Percentiles rank a stretch among this genome's conserved stretches.
phyloP scores from a whole-genome alignment of 495 filamentous ascomycete genomes.

The Neurospora sp. region DNA sequence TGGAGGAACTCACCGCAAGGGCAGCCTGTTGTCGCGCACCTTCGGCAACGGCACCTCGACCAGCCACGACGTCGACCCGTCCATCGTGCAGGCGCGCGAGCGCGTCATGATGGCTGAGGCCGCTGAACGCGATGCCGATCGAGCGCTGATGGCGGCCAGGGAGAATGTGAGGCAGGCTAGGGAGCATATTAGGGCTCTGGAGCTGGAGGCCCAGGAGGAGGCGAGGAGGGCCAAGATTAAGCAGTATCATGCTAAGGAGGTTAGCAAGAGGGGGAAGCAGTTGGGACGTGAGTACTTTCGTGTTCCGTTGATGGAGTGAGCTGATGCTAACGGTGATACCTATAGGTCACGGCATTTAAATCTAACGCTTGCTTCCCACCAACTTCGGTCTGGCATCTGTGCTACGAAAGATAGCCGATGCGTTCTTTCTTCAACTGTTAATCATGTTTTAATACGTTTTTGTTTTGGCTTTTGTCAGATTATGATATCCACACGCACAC shows the following conservation, averaged over 20 bases:
- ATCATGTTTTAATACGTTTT: neutral
- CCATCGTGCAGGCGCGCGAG: slow-evolving; percentile 47
- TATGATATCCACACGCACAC: neutral
- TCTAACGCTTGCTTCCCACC: neutral
- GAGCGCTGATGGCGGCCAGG: slow-evolving; percentile 45
- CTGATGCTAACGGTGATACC: neutral
- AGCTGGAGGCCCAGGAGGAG: slow-evolving; percentile 55
- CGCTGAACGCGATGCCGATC: slow-evolving; percentile 53
- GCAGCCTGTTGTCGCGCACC: slow-evolving; percentile 30
- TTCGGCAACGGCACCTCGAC: slow-evolving; percentile 33
- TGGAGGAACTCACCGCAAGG: slow-evolving; percentile 10
- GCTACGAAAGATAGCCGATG: no score
- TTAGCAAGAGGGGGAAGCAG: slow-evolving; percentile 55
- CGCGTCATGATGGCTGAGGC: slow-evolving; percentile 47
- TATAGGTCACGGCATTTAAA: neutral
- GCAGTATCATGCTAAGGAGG: slow-evolving; percentile 50
- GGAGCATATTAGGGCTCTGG: slow-evolving; percentile 52
- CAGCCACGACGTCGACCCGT: slow-evolving; percentile 41
- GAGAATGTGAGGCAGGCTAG: slow-evolving; percentile 49
- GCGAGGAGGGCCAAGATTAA: slow-evolving; percentile 51
- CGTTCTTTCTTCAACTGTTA: neutral
- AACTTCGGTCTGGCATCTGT: neutral
- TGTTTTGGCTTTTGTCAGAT: neutral
- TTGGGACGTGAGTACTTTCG: slow-evolving; percentile 48
- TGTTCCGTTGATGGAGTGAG: neutral